A percentile compares a stretch with the other conserved stretches of the same genome.
Conservation (phyloP, 345 rosid genomes). For the Fremontodendron californicum region DNA sequence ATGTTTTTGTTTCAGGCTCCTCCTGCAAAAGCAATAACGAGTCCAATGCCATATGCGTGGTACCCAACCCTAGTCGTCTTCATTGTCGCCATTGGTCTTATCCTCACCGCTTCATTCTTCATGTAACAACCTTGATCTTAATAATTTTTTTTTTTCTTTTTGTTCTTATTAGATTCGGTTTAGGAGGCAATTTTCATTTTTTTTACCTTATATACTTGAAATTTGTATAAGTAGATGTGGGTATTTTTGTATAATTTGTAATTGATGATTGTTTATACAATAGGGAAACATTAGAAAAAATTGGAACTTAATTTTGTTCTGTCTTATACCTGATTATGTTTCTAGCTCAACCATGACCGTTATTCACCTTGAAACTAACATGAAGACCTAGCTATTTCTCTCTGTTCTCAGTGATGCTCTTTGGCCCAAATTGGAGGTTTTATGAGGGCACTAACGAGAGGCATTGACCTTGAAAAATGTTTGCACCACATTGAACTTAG, state of each 20-base stretch:
- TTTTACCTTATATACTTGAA: background rate
- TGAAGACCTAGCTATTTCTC: too few species aligned
- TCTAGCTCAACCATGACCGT: too few species aligned
- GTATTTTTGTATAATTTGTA: background rate
- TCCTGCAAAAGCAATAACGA: slow-evolving; percentile 5
- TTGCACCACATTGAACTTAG: background rate
- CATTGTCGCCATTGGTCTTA: slow-evolving; percentile 9
- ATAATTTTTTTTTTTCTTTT: background rate
- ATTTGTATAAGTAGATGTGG: background rate
- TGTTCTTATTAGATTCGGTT: background rate
- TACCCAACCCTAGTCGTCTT: slow-evolving; percentile 10
- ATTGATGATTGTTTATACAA: background rate
- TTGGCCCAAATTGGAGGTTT: background rate
- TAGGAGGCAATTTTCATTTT: background rate
- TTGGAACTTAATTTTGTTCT: background rate
- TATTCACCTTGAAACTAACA: too few species aligned
- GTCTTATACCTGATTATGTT: too few species aligned
- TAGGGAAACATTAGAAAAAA: background rate
- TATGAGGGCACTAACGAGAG: background rate
- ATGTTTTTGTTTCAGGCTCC: background rate
- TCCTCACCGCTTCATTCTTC: slow-evolving; percentile 14
- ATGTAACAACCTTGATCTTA: slow-evolving; percentile 8
- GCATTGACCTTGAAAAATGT: background rate
- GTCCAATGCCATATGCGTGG: slow-evolving; percentile 19
- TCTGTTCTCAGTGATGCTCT: too few species aligned